Evolutionary conservation across 345 rosid species (phyloP), one percentile per base, ranked within the genome.

Genomic region (Viola odorata): DNA sequence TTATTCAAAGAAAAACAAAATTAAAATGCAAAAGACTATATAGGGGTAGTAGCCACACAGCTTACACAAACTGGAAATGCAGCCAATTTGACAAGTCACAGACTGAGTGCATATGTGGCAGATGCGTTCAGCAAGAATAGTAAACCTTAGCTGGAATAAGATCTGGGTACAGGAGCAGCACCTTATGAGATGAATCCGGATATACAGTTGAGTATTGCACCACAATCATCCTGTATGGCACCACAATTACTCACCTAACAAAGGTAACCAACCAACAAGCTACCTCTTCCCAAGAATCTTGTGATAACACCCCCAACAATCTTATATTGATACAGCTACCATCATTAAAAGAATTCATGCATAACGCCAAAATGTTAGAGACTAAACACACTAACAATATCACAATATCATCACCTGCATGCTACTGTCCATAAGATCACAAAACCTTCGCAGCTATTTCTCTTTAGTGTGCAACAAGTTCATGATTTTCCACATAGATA

Each of bases 221-320:
- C 72, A 70, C 61, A 76, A 58, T 61, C 71, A 71, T 68, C 86
- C 88, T 82, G 86, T 77, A 82, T 73, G 79, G 72, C 81, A 87
- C 78, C 70, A 78, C 75, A 77, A 79, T 82, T 80, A 79, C 88
- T 76, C 84, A 76, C 77, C 84, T 72, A 72, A 78, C 77, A 68
- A 75, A 82, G 81, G 80, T 74, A 75, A 81, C 70, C 50, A 80
- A 77, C 78, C 69, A 76, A 68, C 67, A 69, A 73, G 37, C 79
- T 60, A 68, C 71, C 70, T 75, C 74, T 67, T 74, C 77, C 78
- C 61, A 69, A 44, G 56, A 55, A 51, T 53, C 66, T 66, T 55
- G 67, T 10, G 51, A 68, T 12, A 62, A 47, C 55, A 61, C 42
- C 61, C 2, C 61, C 2, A 67, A 61, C 12, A 45, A 42, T 32